Conservation (phyloP, 768 basidiomycete species). For the Cystofilobasidium capitatum region DNA sequence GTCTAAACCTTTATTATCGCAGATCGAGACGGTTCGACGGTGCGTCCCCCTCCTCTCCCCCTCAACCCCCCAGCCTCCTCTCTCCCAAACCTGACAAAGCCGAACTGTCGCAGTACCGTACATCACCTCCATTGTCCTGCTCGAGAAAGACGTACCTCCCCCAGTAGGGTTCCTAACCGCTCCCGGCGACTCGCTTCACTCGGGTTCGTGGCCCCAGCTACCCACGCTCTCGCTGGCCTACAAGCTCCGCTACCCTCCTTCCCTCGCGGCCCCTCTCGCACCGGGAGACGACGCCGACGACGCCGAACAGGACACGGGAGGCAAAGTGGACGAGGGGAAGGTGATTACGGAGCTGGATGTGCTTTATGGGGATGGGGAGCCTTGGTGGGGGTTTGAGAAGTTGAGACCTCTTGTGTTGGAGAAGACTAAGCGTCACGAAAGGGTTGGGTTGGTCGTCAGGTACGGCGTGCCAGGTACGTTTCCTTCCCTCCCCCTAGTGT, state of each 20-base stretch:
- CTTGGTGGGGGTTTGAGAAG: neutral
- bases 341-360: conserved; percentile 89
- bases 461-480: conserved; percentile 58
- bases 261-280: neutral
- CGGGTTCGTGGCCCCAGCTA: conserved; percentile 15
- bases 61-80: neutral
- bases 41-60: neutral
- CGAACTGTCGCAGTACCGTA: conserved; percentile 53
- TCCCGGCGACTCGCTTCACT: conserved; percentile 13
- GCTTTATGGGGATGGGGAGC: conserved; percentile 62
- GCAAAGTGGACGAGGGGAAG: conserved; percentile 38
- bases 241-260: conserved; percentile 1
- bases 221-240: conserved; percentile 12
- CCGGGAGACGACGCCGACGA: neutral
- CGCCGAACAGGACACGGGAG: neutral
- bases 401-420: neutral
- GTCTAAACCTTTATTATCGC: conserved; percentile 71
- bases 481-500: conserved; percentile 16
- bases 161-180: conserved; percentile 7
- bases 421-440: conserved; percentile 41
- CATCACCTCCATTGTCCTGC: conserved; percentile 60
- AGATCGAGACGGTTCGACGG: conserved; percentile 47
- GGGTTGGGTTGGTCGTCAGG: conserved; percentile 60
- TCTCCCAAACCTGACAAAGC: neutral
- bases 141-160: conserved; percentile 32